Base-by-base conservation (phyloP, 192 early-diverging fungal genomes). In the Coemansia sp. region DNA sequence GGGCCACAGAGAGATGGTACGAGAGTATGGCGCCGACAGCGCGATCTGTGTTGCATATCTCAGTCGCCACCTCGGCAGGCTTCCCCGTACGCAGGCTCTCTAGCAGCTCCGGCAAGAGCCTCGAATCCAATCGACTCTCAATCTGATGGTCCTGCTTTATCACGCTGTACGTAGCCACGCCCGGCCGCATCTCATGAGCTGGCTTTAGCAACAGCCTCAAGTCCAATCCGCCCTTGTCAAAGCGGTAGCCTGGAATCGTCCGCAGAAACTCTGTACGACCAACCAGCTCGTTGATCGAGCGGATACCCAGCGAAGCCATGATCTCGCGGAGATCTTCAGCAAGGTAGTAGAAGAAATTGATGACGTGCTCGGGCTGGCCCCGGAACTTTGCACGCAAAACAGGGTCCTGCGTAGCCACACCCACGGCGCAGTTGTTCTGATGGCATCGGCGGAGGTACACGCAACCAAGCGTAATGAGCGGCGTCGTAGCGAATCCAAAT, bases 311-410 rank as follows among this genome's bases (percentile, higher is more conserved):
- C 59, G 84, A 83, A 25, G 97, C 94, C 97, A 99, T 99, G 73
- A 97, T 89, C 26, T 83, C 76, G 59, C 97, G 91, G 67, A 90
- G 75, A 65, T 99, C 95, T 73, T 99, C 97, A 26, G 94, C 93
- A 67, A 99, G 85, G 75, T 95, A 99, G 86, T 89, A 88, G 88
- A 99, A 99, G 86, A 99, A 99, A 85, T 99, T 97, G 71, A 99
- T 84, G 20, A 99, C 94, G 61, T 99, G 88, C 75, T 99, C 97
- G n/a, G 97, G 95, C 59, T 84, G 80, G 20, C 97, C 97, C 50
- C 85, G 90, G 76, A 99, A 99, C 86, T 96, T 96, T 68, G 89
- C 88, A 33, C 97, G 92, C 59, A 99, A 86, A 41, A 83, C 90
- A 6, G 92, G 91, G 73, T 99, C 97, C 84, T 99, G 97, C 9